phyloP scores from a whole-genome alignment of 202 grass and related monocot genomes.

The Tripidium arundinaceum region DNA sequence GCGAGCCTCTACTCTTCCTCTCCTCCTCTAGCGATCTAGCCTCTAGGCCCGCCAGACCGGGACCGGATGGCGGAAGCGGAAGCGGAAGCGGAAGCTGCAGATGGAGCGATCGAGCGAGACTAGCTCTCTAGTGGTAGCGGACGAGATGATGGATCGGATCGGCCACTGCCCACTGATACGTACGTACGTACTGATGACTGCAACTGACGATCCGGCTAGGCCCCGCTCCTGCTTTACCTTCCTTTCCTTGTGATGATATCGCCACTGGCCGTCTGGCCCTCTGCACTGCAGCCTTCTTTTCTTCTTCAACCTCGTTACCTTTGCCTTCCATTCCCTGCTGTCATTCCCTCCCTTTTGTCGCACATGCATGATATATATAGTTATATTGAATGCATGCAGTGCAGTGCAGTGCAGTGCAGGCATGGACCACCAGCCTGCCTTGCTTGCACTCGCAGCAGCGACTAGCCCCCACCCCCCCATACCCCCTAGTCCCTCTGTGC shows the following conservation, averaged over 20 bases:
- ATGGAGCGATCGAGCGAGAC: no score
- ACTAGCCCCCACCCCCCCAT: background rate
- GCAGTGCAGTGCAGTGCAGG: background rate
- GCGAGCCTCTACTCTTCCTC: no score
- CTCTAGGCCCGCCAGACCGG: no score
- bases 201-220: background rate
- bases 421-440: background rate
- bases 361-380: conserved; percentile 35
- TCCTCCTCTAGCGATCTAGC: no score
- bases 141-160: background rate
- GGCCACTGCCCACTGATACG: background rate
- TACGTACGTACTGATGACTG: no score
- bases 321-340: conserved; percentile 1
- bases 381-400: background rate
- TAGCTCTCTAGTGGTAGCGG: no score
- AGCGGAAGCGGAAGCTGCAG: no score
- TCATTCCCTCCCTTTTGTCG: conserved; percentile 38
- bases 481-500: no score
- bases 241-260: background rate
- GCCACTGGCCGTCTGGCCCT: background rate
- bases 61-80: no score
- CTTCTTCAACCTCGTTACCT: background rate
- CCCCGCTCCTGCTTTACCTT: background rate
- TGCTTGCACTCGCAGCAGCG: background rate
- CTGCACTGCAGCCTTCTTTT: background rate